Evolutionary conservation across 2,329 filamentous ascomycete genomes (phyloP).

Genomic region (Polychaeton citri): DNA sequence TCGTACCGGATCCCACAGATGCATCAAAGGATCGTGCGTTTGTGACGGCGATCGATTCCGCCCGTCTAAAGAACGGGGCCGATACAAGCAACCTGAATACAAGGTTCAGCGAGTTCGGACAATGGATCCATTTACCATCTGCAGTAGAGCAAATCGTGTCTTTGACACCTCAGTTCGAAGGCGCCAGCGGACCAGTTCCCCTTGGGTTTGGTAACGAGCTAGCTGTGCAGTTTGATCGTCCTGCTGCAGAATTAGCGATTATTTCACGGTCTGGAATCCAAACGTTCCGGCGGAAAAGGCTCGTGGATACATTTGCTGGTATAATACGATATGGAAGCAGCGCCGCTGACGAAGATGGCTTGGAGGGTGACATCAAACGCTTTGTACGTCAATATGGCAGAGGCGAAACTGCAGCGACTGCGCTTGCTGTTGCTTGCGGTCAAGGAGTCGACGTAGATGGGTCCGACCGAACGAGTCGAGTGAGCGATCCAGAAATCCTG

Average conservation of each 20-base stretch:
- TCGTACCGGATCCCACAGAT: slow-evolving; percentile 44
- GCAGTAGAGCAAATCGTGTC: slow-evolving; percentile 67
- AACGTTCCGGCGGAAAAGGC: slow-evolving; percentile 64
- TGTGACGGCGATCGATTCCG: slow-evolving; percentile 75
- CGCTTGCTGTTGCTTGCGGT: slow-evolving; percentile 86
- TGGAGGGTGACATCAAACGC: slow-evolving; percentile 68
- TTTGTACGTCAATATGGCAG: slow-evolving; percentile 81
- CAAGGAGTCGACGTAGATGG: slow-evolving; percentile 70
- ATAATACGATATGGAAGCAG: slow-evolving; percentile 51
- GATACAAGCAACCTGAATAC: slow-evolving; percentile 38
- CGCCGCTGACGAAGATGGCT: slow-evolving; percentile 56
- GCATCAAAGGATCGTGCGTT: slow-evolving; percentile 50
- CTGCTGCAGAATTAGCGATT: slow-evolving; percentile 72
- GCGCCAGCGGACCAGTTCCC: slow-evolving; percentile 43
- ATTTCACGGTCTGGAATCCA: slow-evolving; percentile 86
- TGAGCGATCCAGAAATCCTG: slow-evolving; percentile 72
- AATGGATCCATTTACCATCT: slow-evolving; percentile 64
- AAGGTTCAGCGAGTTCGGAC: slow-evolving; percentile 65
- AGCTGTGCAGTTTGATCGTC: slow-evolving; percentile 84
- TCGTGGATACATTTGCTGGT: slow-evolving; percentile 85
- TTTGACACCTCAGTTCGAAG: slow-evolving; percentile 59
- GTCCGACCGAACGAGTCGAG: slow-evolving; percentile 54
- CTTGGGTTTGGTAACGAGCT: slow-evolving; percentile 88
- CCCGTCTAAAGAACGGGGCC: slow-evolving; percentile 47
- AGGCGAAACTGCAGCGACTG: slow-evolving; percentile 77